phyloP scores from a whole-genome alignment of 2,329 filamentous ascomycete species.

The Alternaria brassicicola region DNA sequence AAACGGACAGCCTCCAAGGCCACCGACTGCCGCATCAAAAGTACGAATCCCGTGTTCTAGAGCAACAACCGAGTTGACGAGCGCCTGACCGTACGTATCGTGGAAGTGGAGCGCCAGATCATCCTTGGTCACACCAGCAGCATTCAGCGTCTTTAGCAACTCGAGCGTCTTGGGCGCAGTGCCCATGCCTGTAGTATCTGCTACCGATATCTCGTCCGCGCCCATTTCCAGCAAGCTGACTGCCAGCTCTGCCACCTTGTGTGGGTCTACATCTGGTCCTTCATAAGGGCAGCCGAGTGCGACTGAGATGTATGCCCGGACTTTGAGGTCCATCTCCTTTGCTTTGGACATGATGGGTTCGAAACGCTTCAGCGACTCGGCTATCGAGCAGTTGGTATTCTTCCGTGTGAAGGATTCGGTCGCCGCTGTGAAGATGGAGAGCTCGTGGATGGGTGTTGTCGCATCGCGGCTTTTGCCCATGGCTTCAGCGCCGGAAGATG shows the following conservation, averaged over 20 bases:
- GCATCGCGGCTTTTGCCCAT: conserved; percentile 32
- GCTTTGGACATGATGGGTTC: conserved; percentile 71
- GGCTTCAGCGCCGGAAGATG: conserved; percentile 43
- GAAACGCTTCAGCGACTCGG: conserved; percentile 74
- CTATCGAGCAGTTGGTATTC: conserved; percentile 82
- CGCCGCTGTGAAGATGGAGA: conserved; percentile 81
- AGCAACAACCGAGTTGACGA: conserved; percentile 80
- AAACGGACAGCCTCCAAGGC: conserved; percentile 84
- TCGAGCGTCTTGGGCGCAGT: conserved; percentile 73
- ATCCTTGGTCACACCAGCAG: conserved; percentile 70
- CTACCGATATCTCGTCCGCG: conserved; percentile 87
- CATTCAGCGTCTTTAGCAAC: conserved; percentile 67
- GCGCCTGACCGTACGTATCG: conserved; percentile 83
- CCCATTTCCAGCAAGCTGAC: conserved; percentile 77
- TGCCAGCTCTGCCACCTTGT: conserved; percentile 67
- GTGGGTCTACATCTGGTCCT: conserved; percentile 65
- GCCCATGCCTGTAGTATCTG: conserved; percentile 90
- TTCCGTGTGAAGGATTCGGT: conserved; percentile 80
- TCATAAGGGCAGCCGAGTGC: conserved; percentile 81
- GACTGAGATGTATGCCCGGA: conserved; percentile 75
- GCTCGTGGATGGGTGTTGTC: conserved; percentile 54
- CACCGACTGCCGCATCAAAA: conserved; percentile 81
- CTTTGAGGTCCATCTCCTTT: conserved; percentile 68
- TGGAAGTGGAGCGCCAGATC: conserved; percentile 86
- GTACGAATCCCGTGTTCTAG: conserved; percentile 77